Base-by-base conservation (phyloP, 2,329 filamentous ascomycete species). In the Ophiostoma populinum region DNA sequence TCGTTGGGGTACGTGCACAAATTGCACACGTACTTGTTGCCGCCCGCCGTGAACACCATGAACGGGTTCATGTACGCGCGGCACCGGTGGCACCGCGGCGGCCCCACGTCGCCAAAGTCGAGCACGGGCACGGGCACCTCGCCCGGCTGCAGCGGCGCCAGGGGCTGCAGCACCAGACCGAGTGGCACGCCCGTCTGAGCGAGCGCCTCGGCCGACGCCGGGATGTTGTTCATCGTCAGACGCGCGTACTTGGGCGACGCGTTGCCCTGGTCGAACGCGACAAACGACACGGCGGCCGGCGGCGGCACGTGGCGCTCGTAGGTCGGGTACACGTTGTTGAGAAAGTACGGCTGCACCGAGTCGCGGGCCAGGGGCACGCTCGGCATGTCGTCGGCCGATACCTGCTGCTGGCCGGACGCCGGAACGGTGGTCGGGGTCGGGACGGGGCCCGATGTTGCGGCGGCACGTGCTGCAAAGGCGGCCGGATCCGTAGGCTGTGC, bases 11-110 rank as follows among this genome's bases (percentile, higher is more conserved):
- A 92, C 16, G 80, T 90, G 60, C 90, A 98, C 58, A 98, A 81
- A 51, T 98, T 98, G 62, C 90, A 98, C 35, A 93, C 83, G 53
- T 93, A 92, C 53, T 92, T 93, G 59, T 87, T 93, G 38, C 90
- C 90, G 24, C 87, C 87, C 12, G 80, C 78, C 40, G 80, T 72
- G 65, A 98, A 98, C 51, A 86, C 80, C 90, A 98, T 95, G 53
- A 98, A 98, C 2, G 90, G 90, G 51, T 98, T 98, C 59, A 98
- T 92, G 57, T 98, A 98, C 11, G 87, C 80, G 51, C 90, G 71
- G 61, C 90, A 98, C 58, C 90, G 70, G 48, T 82, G 74, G 57
- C 90, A 98, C 53, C 90, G 72, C 16, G 90, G 90, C 26, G 90
- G 90, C 0, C 90, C 90, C 25, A 62, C 60, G 27, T 94, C 85